Percentiles rank a stretch among this genome's conserved stretches.
phyloP scores from a whole-genome alignment of 2,329 filamentous ascomycete species.

The Aspergillus tanneri region DNA sequence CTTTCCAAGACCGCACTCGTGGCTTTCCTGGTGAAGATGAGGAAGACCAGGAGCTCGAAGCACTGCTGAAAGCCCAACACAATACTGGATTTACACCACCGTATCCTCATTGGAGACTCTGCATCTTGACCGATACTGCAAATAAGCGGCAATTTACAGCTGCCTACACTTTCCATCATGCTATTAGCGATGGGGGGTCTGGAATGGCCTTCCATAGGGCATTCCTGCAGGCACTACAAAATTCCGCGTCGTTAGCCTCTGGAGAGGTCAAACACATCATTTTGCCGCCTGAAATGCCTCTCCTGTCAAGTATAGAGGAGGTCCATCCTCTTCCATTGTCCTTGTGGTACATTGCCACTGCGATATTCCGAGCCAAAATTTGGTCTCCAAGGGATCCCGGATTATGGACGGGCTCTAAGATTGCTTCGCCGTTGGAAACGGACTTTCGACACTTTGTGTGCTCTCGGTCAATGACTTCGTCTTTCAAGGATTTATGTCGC shows the following conservation, averaged over 20 bases:
- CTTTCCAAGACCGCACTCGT: constrained; percentile 32
- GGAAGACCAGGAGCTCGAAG: constrained; percentile 44
- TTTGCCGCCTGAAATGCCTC: constrained; percentile 25
- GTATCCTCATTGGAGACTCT: constrained; percentile 47
- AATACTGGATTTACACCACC: constrained; percentile 38
- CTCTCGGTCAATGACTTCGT: constrained; percentile 28
- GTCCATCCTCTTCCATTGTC: constrained; percentile 43
- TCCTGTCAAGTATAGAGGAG: constrained; percentile 44
- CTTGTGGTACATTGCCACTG: constrained; percentile 34
- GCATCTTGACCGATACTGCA: constrained; percentile 35
- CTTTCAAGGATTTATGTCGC: constrained; percentile 36
- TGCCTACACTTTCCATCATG: constrained; percentile 51
- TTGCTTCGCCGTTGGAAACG: constrained; percentile 23
- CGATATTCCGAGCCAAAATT: constrained; percentile 36
- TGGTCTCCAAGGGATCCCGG: constrained; percentile 29
- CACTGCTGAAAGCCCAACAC: constrained; percentile 43
- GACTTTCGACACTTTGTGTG: constrained; percentile 35
- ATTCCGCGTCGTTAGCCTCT: constrained; percentile 9
- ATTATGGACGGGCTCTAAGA: constrained; percentile 39
- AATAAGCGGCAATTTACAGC: constrained; percentile 40
- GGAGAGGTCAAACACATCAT: constrained; percentile 23
- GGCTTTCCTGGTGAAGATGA: constrained; percentile 19
- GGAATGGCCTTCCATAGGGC: constrained; percentile 47
- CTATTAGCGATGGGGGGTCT: constrained; percentile 48
- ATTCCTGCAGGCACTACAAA: constrained; percentile 40